Base-by-base conservation (phyloP, 1,139 yeast genomes). In the Pneumocystis jirovecii region DNA sequence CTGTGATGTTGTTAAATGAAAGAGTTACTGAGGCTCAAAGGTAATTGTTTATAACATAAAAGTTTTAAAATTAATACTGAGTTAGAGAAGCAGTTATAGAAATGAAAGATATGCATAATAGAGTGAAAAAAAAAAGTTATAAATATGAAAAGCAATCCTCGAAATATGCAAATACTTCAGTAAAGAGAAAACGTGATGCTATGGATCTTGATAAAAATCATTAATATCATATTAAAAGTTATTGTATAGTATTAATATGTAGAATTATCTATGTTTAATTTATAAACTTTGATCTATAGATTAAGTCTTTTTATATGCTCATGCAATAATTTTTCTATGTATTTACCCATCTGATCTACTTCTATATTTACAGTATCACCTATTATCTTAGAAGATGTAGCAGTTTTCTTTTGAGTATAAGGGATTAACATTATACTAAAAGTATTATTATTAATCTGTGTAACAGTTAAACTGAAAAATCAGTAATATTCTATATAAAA, bases 331-430 rank as follows among this genome's bases (percentile, higher is more conserved):
- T 88, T 85, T 73, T 89, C 97, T 68, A 93, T 84, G 69, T 91
- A 81, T 76, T 93, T 93, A 31, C 97, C 98, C 64, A 95, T 87
- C 65, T 91, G 79, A 75, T 93, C 98, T 34, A 93, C 98, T 76
- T 93, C 98, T 64, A 95, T 85, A 72, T 93, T 95, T 61, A 93
- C 95, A 31, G 74, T 71, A 59, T 82, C 87, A 0, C 89, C 91
- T 1, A 82, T 73, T 3, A 75, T 68, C 73, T 89, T 91, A 67
- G 73, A 70, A 19, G 72, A 68, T 76, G 90, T 77, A 2, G 87
- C 80, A 44, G 93, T 96, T 74, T 85, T 85, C 21, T 79, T 82
- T 76, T 93, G 98, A 0, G 97, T 91, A 74, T 91, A 91, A 64
- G 89, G 87, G 66, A 93, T 88, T 85, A 93, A 85, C 86, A 91